Conservation (phyloP, 192 early-diverging fungal genomes). For the Gaertneriomyces semiglobifer region DNA sequence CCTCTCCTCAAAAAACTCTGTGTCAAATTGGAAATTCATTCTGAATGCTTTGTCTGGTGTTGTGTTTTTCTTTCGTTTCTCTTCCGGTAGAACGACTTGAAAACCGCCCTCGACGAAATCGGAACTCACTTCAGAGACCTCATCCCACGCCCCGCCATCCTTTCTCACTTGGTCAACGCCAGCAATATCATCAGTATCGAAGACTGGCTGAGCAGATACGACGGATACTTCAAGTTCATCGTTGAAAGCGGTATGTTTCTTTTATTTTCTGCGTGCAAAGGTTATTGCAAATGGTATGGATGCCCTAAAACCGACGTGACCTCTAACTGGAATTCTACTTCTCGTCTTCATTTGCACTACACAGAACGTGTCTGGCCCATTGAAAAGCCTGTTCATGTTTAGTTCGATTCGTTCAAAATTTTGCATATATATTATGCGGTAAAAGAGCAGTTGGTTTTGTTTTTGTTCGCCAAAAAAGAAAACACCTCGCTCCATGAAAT, state of each 20-base stretch:
- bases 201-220: constrained; percentile 36
- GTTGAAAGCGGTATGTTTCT: constrained; percentile 28
- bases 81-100: constrained; percentile 32
- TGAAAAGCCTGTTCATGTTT: too few species aligned
- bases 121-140: constrained; percentile 28
- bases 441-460: too few species aligned
- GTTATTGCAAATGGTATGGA: too few species aligned
- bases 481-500: too few species aligned
- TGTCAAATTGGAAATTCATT: background rate
- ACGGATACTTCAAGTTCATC: constrained; percentile 16
- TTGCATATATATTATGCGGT: too few species aligned
- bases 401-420: too few species aligned
- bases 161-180: constrained; percentile 22
- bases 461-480: too few species aligned
- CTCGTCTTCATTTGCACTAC: too few species aligned
- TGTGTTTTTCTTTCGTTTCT: background rate
- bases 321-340: too few species aligned
- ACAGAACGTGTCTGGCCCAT: too few species aligned
- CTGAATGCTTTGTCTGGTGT: background rate
- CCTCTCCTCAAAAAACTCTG: background rate
- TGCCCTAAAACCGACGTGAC: too few species aligned
- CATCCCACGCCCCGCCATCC: constrained; percentile 25
- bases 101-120: constrained; percentile 38
- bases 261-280: too few species aligned
- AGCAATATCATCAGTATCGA: constrained; percentile 22